Conservation (phyloP, 2,329 filamentous ascomycete species). For the Beauveria bassiana region DNA sequence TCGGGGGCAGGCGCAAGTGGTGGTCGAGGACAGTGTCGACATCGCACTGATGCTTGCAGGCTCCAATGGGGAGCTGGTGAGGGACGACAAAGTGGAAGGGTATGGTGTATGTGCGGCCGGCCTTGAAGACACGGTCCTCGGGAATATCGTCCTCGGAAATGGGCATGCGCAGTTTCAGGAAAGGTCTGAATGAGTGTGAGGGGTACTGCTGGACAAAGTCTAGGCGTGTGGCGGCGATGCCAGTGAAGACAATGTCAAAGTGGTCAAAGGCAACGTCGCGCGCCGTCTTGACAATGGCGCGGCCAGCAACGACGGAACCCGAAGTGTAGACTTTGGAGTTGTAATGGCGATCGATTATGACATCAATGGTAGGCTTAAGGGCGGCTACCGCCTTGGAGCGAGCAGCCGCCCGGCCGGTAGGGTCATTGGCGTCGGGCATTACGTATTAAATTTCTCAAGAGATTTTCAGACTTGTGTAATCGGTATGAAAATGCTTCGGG, state of each 20-base stretch:
- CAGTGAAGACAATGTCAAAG: conserved; percentile 46
- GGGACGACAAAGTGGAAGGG: conserved; percentile 55
- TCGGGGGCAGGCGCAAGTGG: conserved; percentile 46
- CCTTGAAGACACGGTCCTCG: conserved; percentile 37
- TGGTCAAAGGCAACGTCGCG: conserved; percentile 42
- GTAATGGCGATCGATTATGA: conserved; percentile 47
- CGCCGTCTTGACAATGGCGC: conserved; percentile 36
- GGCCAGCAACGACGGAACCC: conserved; percentile 41
- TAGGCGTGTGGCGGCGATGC: conserved; percentile 40
- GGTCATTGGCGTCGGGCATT: conserved; percentile 7
- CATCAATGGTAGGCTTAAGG: conserved; percentile 27
- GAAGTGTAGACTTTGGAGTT: conserved; percentile 49
- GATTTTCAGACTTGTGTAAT: no score
- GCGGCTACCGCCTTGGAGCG: conserved; percentile 11
- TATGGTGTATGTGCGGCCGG: conserved; percentile 39
- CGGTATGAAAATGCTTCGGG: no score
- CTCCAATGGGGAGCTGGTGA: conserved; percentile 47
- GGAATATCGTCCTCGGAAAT: conserved; percentile 40
- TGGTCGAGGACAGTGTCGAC: conserved; percentile 40
- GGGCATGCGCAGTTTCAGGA: conserved; percentile 50
- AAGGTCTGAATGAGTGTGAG: conserved; percentile 41
- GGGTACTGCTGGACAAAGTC: conserved; percentile 43
- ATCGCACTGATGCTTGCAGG: conserved; percentile 43
- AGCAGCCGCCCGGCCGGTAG: conserved; percentile 12
- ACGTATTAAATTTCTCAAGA: neutral